These are phyloP conservation scores for Polytrichum commune DNA, from an alignment of 225 moss, liverwort and hornwort species.

Conservation along the genomic window DNA sequence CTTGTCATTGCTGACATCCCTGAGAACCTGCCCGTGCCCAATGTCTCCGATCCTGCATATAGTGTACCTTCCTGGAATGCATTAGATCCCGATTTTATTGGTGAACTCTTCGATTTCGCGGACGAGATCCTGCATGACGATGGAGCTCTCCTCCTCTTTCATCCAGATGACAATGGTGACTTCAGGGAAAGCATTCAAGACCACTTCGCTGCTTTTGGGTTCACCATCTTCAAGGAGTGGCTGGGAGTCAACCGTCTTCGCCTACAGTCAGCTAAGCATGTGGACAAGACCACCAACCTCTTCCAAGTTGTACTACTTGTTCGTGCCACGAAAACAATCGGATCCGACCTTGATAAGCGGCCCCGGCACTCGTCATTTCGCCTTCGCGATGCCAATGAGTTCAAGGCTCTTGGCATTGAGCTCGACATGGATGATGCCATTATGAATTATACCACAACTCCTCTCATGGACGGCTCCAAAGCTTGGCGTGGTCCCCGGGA, in stretches of 20 bases:
- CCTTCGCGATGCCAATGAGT: neutral
- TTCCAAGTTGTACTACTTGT: too few species aligned
- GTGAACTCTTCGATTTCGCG: neutral
- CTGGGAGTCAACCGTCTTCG: neutral
- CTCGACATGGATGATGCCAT: too few species aligned
- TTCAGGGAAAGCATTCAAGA: neutral
- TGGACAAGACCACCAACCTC: too few species aligned
- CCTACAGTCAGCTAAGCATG: too few species aligned
- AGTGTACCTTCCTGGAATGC: neutral
- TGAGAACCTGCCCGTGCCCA: neutral
- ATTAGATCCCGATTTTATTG: neutral
- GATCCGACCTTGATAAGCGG: too few species aligned
- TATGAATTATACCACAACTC: too few species aligned
- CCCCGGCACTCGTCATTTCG: too few species aligned
- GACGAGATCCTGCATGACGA: neutral
- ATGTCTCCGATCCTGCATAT: neutral
- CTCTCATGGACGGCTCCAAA: too few species aligned
- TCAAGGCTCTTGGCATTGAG: neutral
- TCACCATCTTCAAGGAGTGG: neutral
- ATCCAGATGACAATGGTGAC: neutral
- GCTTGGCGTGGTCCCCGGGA: neutral
- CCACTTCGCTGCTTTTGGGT: neutral
- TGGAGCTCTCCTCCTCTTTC: conserved; percentile 1
- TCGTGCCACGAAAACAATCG: neutral
- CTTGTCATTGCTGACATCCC: neutral